A percentile compares a stretch with the other conserved stretches of the same genome.
phyloP scores from a whole-genome alignment of 768 basidiomycete genomes.

The Trametopsis cervina region DNA sequence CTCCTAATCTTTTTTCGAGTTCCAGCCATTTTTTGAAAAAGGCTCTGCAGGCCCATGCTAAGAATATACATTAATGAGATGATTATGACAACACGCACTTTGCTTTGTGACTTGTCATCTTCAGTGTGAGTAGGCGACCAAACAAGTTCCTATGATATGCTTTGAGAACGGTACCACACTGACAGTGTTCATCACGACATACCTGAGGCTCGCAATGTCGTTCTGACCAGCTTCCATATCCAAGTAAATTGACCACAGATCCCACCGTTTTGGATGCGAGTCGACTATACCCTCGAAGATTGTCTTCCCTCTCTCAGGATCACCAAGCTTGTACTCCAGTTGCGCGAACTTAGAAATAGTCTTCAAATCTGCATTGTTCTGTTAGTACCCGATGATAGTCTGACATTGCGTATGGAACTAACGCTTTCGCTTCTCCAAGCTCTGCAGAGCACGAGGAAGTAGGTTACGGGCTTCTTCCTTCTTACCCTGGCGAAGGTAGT shows the following conservation, averaged over 20 bases:
- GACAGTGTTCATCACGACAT: constrained; percentile 14
- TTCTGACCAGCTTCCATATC: constrained; percentile 86
- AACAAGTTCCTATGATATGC: constrained; percentile 62
- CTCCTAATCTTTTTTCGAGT: constrained; percentile 79
- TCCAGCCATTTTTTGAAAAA: constrained; percentile 99
- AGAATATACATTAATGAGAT: not conserved
- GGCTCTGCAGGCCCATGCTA: constrained; percentile 38
- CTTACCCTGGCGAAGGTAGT: constrained; percentile 66
- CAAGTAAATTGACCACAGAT: constrained; percentile 94
- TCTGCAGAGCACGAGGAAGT: constrained; percentile 81
- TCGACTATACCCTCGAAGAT: constrained; percentile 96
- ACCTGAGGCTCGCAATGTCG: constrained; percentile 78
- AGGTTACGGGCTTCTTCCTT: constrained; percentile 80
- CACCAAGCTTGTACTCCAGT: constrained; percentile 90
- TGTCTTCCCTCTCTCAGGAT: constrained; percentile 91
- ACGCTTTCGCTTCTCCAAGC: constrained; percentile 93
- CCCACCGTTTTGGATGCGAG: constrained; percentile 91
- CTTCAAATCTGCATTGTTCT: constrained; percentile 73
- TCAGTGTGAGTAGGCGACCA: constrained; percentile 71
- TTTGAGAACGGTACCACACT: not conserved
- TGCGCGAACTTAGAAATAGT: constrained; percentile 94
- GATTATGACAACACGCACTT: constrained; percentile 54
- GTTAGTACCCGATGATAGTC: no score
- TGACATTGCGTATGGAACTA: no score
- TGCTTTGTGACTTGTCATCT: constrained; percentile 93